Evolutionary conservation across 75 land plant genomes (phyloP), one percentile per base, ranked within the genome.

Genomic region (Pinus albicaulis): DNA sequence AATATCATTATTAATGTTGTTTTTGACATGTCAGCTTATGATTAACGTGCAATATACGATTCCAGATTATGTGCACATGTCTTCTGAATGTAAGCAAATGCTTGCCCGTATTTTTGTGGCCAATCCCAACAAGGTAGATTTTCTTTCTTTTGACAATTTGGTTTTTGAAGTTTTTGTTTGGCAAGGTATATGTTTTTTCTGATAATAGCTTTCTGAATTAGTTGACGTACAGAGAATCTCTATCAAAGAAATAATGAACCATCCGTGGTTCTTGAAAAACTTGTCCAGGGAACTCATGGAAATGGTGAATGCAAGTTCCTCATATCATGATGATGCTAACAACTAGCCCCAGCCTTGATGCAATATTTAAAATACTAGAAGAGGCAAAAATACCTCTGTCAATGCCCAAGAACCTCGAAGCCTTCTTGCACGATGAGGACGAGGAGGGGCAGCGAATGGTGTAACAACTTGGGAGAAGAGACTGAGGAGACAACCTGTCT

Each of bases 51-150:
- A 82, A 69, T 82, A 82, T 61, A 58, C 82, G 25, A 82, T 82
- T 59, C 84, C 82, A 14, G 84, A 82, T 20, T 79, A 79, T 57
- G 77, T 82, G 5, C 82, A 77, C 58, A 70, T 82, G 12, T 82
- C 84, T n/a, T 62, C 73, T 4, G 82, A 82, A 52, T 82, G 84
- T 75, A 56, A 82, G 11, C 82, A 82, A 38, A 61, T 82, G 24
- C 72, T 82, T 62, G 79, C 84, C 22, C 72, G 82, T 28, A 82
- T 79, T 7, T 82, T 82, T 75, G 84, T 82, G 25, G 82, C 82
- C 56, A 82, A 79, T 28, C 84, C 84, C 4, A 28, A 82, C 41
- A 82, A 74, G 84, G 84, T 80, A 41, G 8, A 1, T 20, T 71
- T 26, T 10, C 62, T 60, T 41, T 5, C 5, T 5, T 41, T 41